Evolutionary conservation across 2,329 filamentous ascomycete species (phyloP), one percentile per base, ranked within the genome.

Genomic region (Elsinoe fawcettii): DNA sequence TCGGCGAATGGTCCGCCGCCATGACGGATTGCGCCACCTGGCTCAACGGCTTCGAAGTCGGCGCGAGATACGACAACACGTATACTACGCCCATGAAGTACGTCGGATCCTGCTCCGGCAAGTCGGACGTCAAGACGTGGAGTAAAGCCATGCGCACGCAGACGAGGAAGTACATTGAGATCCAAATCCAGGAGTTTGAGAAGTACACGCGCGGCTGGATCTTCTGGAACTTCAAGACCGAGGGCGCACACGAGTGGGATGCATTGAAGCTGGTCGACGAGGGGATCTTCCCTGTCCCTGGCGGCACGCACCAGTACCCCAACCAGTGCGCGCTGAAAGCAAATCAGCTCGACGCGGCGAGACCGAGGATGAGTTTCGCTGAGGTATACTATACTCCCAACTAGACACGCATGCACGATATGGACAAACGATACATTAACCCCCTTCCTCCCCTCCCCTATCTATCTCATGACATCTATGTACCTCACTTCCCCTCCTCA

Each of bases 1-100:
- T 85, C 5, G 85, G 85, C 39, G 85, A 88, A 67, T 87, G 84
- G 84, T 81, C 80, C 1, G 84, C 77, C 20, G 84, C 83, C 14
- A 79, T 86, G 76, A 87, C 84, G 1, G 80, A 83, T 64, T 80
- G 79, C 62, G 77, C 79, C 9, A 68, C 68, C 25, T 73, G 71
- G 43, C 71, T 78, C 46, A 78, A 78, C 59, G 75, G 84, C 37
- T 79, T 78, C 58, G 78, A 77, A 1, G 70, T 80, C 46, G 83
- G 83, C 12, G 76, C 83, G 7, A 76, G 85, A 34, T 84, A 81
- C 66, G 79, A 83, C 58, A 82, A 82, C 12, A 77, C 75, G 2
- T 80, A 75, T 61, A 66, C 72, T 0, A 75, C 71, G 27, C 75
- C 71, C 27, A 77, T 72, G 49, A 63, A 66, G 0, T 74, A 71